These are phyloP conservation scores for Lyophyllum semitale DNA, from an alignment of 768 basidiomycete genomes.

Conservation along the genomic window DNA sequence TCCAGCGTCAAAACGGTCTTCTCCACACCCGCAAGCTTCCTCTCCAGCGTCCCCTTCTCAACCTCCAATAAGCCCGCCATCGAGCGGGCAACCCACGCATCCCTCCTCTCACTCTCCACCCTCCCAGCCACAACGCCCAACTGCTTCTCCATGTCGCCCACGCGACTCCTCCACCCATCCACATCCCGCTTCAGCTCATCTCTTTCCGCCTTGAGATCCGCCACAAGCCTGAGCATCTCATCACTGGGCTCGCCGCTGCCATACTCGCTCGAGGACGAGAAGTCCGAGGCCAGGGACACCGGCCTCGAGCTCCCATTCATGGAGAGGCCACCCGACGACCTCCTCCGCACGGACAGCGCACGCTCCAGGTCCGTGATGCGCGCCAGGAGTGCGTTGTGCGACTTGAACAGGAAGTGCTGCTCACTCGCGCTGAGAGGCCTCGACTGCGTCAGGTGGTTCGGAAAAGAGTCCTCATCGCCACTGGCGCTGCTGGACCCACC, in stretches of 20 bases:
- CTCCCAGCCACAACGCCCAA: conserved; percentile 63
- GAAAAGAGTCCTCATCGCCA: conserved; percentile 47
- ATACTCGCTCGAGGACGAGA: conserved; percentile 34
- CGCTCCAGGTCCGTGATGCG: conserved; percentile 83
- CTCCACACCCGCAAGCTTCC: conserved; percentile 42
- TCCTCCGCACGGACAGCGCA: conserved; percentile 50
- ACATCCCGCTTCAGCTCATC: conserved; percentile 89
- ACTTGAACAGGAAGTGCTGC: conserved; percentile 85
- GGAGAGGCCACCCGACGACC: conserved; percentile 32
- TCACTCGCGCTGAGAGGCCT: conserved; percentile 70
- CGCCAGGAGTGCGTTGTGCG: conserved; percentile 79
- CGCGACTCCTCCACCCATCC: conserved; percentile 81
- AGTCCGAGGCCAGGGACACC: conserved; percentile 52
- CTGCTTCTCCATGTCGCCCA: conserved; percentile 75
- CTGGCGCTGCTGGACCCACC: conserved; percentile 26
- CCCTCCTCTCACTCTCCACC: conserved; percentile 77
- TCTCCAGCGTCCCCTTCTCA: conserved; percentile 62
- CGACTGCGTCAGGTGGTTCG: conserved; percentile 34
- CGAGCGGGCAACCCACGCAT: conserved; percentile 84
- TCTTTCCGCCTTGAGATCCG: conserved; percentile 83
- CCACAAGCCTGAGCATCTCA: conserved; percentile 75
- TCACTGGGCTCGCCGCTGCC: conserved; percentile 55
- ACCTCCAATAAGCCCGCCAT: conserved; percentile 64
- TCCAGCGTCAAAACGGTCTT: conserved; percentile 27
- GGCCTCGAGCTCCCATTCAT: conserved; percentile 47